Percentiles rank a stretch among this genome's conserved stretches.
Evolutionary conservation across 1,139 yeast genomes (phyloP).

Genomic region (Ogataea hybrid): DNA sequence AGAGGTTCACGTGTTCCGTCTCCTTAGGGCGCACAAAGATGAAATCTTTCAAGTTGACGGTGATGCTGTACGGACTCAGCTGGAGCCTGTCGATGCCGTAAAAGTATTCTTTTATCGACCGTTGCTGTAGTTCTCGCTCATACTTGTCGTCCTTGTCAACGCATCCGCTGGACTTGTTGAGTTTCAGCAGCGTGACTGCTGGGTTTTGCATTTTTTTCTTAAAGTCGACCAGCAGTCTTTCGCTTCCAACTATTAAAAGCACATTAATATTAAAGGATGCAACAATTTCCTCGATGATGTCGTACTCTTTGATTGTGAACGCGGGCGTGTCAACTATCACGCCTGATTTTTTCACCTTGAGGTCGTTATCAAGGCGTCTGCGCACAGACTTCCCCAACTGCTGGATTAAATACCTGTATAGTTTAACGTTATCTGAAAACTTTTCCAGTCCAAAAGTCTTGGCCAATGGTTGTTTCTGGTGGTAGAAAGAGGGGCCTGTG

Average conservation of each 20-base stretch:
- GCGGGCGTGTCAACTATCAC: slow-evolving; percentile 82
- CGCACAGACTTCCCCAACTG: slow-evolving; percentile 59
- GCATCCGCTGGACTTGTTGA: slow-evolving; percentile 70
- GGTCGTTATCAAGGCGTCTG: slow-evolving; percentile 59
- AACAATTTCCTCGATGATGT: slow-evolving; percentile 56
- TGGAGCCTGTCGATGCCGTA: slow-evolving; percentile 71
- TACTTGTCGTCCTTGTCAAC: slow-evolving; percentile 73
- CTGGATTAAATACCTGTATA: slow-evolving; percentile 55
- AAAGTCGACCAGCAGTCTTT: slow-evolving; percentile 63
- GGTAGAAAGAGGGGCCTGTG: slow-evolving; percentile 81
- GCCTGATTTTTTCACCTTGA: slow-evolving; percentile 53
- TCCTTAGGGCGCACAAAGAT: slow-evolving; percentile 49
- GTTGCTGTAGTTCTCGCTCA: slow-evolving; percentile 69
- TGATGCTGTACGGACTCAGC: slow-evolving; percentile 73
- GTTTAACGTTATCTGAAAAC: slow-evolving; percentile 55
- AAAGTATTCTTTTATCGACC: slow-evolving; percentile 80
- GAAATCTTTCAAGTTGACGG: slow-evolving; percentile 49
- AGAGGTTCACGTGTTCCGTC: slow-evolving; percentile 23
- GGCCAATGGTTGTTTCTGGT: slow-evolving; percentile 85
- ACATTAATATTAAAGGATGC: slow-evolving; percentile 60
- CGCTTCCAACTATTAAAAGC: slow-evolving; percentile 60
- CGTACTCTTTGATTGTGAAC: slow-evolving; percentile 46
- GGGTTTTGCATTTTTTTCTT: slow-evolving; percentile 44
- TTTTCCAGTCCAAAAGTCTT: slow-evolving; percentile 74
- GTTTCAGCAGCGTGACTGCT: slow-evolving; percentile 51